Base-by-base conservation (phyloP, 768 basidiomycete species). In the Scleroderma bovista region DNA sequence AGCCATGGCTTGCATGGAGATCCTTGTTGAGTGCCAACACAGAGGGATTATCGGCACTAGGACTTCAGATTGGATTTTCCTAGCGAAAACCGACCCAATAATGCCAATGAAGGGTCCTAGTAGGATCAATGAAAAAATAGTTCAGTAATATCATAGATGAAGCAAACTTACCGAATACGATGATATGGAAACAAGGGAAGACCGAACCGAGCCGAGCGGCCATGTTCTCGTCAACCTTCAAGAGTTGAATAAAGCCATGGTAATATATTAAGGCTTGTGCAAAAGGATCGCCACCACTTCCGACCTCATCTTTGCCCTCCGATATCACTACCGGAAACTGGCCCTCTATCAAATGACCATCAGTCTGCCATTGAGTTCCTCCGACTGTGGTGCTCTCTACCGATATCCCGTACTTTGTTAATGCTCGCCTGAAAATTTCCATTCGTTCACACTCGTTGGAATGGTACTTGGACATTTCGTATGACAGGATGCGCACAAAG, bases 251-350 rank as follows among this genome's bases (percentile, higher is more conserved):
- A 32, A 47, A 50, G 46, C 51, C 38, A 20, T 51, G 48, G 40
- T 54, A 60, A 37, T 56, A 57, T 10, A 51, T 43, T 34, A 51
- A 51, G 16, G 55, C 51, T 54, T 63, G 51, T 47, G 61, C 51
- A 48, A 56, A 49, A 2, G 67, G 62, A 29, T 68, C 61, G 20
- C 58, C 53, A 32, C 42, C 39, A 26, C 47, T 51, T 34, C 56
- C 58, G 29, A 65, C 37, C 47, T 64, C 66, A 29, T 54, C 51
- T 46, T 53, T 58, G 23, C 48, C 51, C 41, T 57, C 57, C 9
- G 45, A 33, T 44, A 67, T 50, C 24, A 54, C 15, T 55, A 50
- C 41, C 48, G 47, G 23, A 48, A 51, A 54, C 45, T 51, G 33
- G 46, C 54, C 54, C 34, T 50, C 50, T 31, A 54, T 61, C 32